A percentile compares a stretch with the other conserved stretches of the same genome.
These are phyloP conservation scores for Cladosporium sp. DNA, from an alignment of 2,329 filamentous ascomycete species.

Conservation along the genomic window DNA sequence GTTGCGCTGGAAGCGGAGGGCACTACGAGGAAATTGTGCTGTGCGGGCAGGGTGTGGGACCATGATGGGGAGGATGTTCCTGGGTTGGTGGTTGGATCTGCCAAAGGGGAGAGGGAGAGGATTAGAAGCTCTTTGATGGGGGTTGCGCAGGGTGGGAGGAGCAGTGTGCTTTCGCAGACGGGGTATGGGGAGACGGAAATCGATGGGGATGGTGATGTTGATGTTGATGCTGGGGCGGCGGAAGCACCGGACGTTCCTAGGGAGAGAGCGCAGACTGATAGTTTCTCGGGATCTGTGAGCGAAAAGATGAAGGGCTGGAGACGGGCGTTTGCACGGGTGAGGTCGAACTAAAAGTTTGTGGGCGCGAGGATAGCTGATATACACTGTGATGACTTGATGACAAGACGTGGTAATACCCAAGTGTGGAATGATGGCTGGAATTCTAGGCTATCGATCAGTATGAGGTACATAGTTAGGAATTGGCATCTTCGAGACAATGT, in stretches of 20 bases:
- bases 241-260: constrained; percentile 17
- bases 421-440: background rate
- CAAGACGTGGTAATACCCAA: background rate
- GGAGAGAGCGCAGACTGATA: constrained; percentile 5
- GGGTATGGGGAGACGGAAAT: background rate
- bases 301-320: constrained; percentile 7
- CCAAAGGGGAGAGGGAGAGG: constrained; percentile 5
- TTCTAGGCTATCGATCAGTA: background rate
- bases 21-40: constrained; percentile 34
- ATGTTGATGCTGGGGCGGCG: background rate
- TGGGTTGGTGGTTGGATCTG: background rate
- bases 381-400: background rate
- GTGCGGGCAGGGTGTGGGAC: constrained; percentile 23
- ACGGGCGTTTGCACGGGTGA: constrained; percentile 7
- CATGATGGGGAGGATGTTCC: background rate
- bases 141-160: constrained; percentile 2
- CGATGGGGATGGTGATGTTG: background rate
- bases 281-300: constrained; percentile 6
- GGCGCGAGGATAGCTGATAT: background rate
- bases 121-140: constrained; percentile 14
- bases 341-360: background rate
- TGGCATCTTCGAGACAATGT: background rate
- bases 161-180: background rate
- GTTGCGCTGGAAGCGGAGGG: constrained; percentile 31
- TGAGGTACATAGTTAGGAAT: background rate